Conservation (phyloP, 2,329 filamentous ascomycete genomes). For the Camillea tinctor region DNA sequence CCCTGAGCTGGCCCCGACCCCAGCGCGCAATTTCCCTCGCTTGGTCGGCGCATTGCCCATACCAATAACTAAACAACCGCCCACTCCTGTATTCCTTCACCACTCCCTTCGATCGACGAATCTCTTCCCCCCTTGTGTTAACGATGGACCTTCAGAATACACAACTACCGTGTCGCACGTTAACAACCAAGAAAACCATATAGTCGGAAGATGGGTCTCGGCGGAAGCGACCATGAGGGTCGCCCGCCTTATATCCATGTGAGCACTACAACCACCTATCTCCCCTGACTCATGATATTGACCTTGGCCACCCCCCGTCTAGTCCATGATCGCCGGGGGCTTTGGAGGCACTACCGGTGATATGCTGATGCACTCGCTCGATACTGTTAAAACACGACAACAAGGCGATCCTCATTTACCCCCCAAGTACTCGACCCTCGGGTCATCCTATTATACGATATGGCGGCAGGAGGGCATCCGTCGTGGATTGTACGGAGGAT, state of each 20-base stretch:
- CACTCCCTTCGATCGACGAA: slow-evolving; percentile 12
- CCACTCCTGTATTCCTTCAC: slow-evolving; percentile 1
- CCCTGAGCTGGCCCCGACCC: neutral
- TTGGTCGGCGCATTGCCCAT: slow-evolving; percentile 10
- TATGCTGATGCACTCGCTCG: slow-evolving; percentile 97
- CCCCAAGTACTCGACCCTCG: slow-evolving; percentile 87
- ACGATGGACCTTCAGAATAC: slow-evolving; percentile 29
- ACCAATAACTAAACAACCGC: too few relatives aligned
- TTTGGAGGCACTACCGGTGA: slow-evolving; percentile 91
- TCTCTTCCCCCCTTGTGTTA: slow-evolving; percentile 15
- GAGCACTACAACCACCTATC: slow-evolving; percentile 32
- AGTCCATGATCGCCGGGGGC: slow-evolving; percentile 95
- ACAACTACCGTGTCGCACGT: slow-evolving; percentile 21
- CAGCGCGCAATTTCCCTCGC: slow-evolving; percentile 1
- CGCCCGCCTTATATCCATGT: slow-evolving; percentile 65
- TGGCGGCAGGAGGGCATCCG: slow-evolving; percentile 86
- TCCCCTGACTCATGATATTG: slow-evolving; percentile 20
- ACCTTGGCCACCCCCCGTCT: slow-evolving; percentile 16
- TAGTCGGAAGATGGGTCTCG: slow-evolving; percentile 37
- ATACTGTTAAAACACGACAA: slow-evolving; percentile 97
- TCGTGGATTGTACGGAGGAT: slow-evolving; percentile 89
- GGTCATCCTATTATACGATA: slow-evolving; percentile 89
- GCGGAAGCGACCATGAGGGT: slow-evolving; percentile 50
- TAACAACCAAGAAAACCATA: slow-evolving; percentile 16
- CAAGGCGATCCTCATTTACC: slow-evolving; percentile 94